phyloP scores from a whole-genome alignment of 2,329 filamentous ascomycete genomes.

The Nothophoma quercina region DNA sequence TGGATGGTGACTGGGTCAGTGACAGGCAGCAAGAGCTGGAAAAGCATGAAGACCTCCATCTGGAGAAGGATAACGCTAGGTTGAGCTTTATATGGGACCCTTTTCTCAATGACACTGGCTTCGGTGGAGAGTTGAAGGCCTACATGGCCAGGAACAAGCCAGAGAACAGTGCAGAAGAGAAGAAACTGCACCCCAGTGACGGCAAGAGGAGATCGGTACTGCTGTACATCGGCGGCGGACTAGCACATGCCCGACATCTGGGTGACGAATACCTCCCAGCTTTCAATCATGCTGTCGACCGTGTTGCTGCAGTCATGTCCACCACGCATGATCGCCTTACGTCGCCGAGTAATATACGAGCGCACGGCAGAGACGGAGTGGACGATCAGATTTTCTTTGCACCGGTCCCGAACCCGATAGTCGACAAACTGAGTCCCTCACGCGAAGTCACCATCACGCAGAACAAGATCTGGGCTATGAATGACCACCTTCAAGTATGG shows the following conservation, averaged over 20 bases:
- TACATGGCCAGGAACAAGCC: slow-evolving; percentile 37
- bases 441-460: slow-evolving; percentile 56
- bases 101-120: slow-evolving; percentile 61
- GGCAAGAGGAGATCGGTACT: slow-evolving; percentile 48
- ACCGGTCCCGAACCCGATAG: slow-evolving; percentile 57
- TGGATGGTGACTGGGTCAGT: slow-evolving; percentile 49
- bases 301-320: slow-evolving; percentile 41
- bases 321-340: slow-evolving; percentile 11
- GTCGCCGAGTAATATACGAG: slow-evolving; percentile 7
- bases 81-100: slow-evolving; percentile 70
- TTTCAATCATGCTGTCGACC: slow-evolving; percentile 58
- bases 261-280: slow-evolving; percentile 54
- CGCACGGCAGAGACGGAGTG: slow-evolving; percentile 22
- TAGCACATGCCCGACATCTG: slow-evolving; percentile 63
- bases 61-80: slow-evolving; percentile 55
- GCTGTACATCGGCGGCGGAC: slow-evolving; percentile 62
- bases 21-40: slow-evolving; percentile 36
- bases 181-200: neutral
- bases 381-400: slow-evolving; percentile 52
- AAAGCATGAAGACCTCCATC: slow-evolving; percentile 55
- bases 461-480: slow-evolving; percentile 61
- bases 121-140: slow-evolving; percentile 52
- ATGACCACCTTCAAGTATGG: slow-evolving; percentile 57
- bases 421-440: slow-evolving; percentile 53
- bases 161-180: neutral